phyloP scores from a whole-genome alignment of 441 rosid genomes.

The Populus hybrid region DNA sequence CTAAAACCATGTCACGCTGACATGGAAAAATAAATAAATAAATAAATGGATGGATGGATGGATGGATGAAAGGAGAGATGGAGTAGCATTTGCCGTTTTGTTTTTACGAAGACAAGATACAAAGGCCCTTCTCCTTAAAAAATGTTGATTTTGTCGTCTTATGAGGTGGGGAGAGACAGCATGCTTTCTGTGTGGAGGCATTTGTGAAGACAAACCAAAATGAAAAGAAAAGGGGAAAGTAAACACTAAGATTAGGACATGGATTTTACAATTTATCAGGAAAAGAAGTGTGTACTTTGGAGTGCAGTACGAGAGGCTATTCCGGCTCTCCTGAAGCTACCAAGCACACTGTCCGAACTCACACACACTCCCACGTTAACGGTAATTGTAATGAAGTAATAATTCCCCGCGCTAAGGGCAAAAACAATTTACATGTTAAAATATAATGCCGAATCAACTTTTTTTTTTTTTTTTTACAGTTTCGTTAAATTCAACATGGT shows the following conservation, averaged over 20 bases:
- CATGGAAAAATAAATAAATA: no score
- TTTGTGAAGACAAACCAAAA: constrained; percentile 29
- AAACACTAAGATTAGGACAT: constrained; percentile 11
- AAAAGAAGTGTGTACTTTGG: constrained; percentile 4
- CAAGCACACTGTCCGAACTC: no score
- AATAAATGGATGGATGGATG: no score
- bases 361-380: no score
- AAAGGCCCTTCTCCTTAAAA: constrained; percentile 11
- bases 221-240: constrained; percentile 4
- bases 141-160: constrained; percentile 47
- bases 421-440: no score
- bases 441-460: no score
- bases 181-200: constrained; percentile 17
- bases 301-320: background rate
- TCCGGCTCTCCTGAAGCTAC: no score
- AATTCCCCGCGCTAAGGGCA: no score
- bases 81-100: background rate
- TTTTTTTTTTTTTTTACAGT: no score
- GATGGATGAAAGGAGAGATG: background rate
- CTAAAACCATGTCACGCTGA: no score
- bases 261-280: background rate
- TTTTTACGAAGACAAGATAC: background rate
- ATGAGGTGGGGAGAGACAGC: background rate
- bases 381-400: no score
- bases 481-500: no score